phyloP scores from a whole-genome alignment of 2,329 filamentous ascomycete species.

The Kalmusia sp. region DNA sequence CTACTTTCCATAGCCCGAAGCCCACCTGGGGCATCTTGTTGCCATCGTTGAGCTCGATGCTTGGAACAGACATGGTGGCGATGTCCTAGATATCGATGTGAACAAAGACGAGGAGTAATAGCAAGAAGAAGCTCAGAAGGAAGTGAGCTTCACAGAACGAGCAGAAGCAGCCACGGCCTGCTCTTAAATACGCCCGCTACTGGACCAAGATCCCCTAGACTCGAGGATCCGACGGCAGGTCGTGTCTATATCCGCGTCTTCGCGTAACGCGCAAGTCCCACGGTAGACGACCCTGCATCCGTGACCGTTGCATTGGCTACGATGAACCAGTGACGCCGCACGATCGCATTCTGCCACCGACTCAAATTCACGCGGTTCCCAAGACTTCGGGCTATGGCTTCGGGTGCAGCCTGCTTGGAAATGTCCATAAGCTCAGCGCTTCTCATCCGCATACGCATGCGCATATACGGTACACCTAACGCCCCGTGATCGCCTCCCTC shows the following conservation, averaged over 20 bases:
- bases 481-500: too few species aligned
- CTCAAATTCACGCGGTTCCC: not conserved
- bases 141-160: not conserved
- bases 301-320: conserved; percentile 1
- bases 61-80: conserved; percentile 20
- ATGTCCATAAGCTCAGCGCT: not conserved
- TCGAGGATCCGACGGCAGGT: conserved; percentile 3
- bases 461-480: too few species aligned
- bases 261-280: conserved; percentile 5
- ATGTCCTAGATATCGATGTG: not conserved
- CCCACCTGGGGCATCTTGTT: conserved; percentile 47
- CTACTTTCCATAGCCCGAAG: conserved; percentile 44
- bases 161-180: not conserved
- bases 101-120: not conserved
- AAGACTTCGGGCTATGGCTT: conserved; percentile 1
- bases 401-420: conserved; percentile 5
- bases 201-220: conserved; percentile 3
- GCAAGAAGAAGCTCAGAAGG: not conserved
- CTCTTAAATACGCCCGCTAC: conserved; percentile 2
- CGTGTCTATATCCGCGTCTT: conserved; percentile 1
- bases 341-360: conserved; percentile 5
- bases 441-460: not conserved
- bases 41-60: conserved; percentile 43
- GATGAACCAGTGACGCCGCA: conserved; percentile 12
- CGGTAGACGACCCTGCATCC: conserved; percentile 24